Conservation (phyloP, 148 eudicot species). For the Vaccinium macrocarpon region DNA sequence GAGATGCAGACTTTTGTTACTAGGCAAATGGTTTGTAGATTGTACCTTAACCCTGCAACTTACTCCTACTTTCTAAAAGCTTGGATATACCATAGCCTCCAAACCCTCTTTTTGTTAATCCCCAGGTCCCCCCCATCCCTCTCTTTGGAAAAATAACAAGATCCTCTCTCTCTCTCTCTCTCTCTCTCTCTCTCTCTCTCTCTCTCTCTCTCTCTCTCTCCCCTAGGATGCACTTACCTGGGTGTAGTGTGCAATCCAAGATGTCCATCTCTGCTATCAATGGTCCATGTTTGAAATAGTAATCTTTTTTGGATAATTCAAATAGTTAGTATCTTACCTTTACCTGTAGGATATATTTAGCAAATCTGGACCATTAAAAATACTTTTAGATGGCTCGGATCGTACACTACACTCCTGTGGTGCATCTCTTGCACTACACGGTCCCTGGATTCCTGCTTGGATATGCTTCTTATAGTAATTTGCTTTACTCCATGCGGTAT, state of each 20-base stretch:
- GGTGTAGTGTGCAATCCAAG: no score
- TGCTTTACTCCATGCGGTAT: background rate
- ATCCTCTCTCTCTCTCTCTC: background rate
- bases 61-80: slow-evolving; percentile 44
- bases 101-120: slow-evolving; percentile 30
- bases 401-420: no score
- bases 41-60: slow-evolving; percentile 51
- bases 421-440: no score
- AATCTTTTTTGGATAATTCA: no score
- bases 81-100: slow-evolving; percentile 38
- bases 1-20: slow-evolving; percentile 30
- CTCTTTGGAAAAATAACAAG: background rate
- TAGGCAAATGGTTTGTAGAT: slow-evolving; percentile 43
- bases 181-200: background rate
- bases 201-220: background rate
- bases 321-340: no score
- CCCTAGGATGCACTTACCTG: background rate
- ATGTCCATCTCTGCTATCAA: no score
- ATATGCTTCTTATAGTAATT: slow-evolving; percentile 6
- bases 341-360: no score
- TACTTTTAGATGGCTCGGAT: no score
- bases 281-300: no score
- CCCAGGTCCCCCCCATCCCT: slow-evolving; percentile 21
- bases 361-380: no score
- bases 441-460: background rate